Conservation (phyloP, 139 green algal genomes). For the Yamagishiella unicocca region DNA sequence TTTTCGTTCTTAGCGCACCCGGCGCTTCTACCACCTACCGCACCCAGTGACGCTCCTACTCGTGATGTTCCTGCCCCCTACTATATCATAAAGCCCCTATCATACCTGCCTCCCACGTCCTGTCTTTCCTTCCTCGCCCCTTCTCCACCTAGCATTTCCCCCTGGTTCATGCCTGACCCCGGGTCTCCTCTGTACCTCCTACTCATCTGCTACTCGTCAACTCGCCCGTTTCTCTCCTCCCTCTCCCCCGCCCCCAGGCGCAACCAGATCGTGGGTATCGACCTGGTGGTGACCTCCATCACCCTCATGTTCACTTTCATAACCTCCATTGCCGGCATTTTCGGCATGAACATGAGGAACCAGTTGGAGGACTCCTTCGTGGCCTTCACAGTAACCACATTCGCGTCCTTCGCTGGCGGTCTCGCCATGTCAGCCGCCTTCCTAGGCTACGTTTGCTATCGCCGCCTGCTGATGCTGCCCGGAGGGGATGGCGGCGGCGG, state of each 20-base stretch:
- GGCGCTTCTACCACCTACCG: no score
- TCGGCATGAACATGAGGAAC: conserved; percentile 58
- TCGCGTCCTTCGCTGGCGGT: neutral
- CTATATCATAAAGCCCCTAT: no score
- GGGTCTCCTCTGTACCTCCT: no score
- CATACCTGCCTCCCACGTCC: no score
- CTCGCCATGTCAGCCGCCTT: conserved; percentile 1
- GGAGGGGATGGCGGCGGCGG: neutral
- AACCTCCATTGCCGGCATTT: conserved; percentile 43
- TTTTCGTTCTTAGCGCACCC: no score
- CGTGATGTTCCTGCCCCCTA: no score
- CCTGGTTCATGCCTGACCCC: no score
- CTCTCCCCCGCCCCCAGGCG: conserved; percentile 60
- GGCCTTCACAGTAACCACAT: conserved; percentile 25
- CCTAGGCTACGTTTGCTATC: neutral
- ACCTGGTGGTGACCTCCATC: conserved; percentile 43
- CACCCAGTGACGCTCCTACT: no score
- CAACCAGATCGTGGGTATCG: conserved; percentile 68
- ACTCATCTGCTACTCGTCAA: no score
- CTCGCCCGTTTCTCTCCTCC: no score
- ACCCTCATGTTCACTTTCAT: conserved; percentile 49
- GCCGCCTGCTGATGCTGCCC: conserved; percentile 14
- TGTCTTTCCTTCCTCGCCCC: no score
- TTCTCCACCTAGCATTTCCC: no score
- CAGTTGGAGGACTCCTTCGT: conserved; percentile 31